Percentiles rank a stretch among this genome's conserved stretches.
Conservation (phyloP, 345 rosid species). For the Camelina hispida region DNA sequence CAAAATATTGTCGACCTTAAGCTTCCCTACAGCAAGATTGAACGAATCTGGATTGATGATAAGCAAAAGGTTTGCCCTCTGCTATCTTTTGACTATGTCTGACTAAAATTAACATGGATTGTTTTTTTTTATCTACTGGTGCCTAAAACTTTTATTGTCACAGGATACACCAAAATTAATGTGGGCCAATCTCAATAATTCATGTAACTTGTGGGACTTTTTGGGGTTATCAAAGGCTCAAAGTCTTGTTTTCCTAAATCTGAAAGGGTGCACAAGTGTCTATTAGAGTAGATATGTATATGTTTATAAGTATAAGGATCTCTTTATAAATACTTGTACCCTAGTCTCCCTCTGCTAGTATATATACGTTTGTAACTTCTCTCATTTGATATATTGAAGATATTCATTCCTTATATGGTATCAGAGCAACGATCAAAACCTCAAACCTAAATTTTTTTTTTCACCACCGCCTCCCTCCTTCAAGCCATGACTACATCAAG, state of each 20-base stretch:
- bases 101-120: background rate
- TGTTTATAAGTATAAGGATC: too few relatives aligned
- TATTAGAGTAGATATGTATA: too few relatives aligned
- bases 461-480: too few relatives aligned
- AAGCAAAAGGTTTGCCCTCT: conserved; percentile 12
- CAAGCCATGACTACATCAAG: too few relatives aligned
- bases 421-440: too few relatives aligned
- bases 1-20: conserved; percentile 37
- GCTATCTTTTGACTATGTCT: background rate
- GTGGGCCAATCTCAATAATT: conserved; percentile 25
- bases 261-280: conserved; percentile 35
- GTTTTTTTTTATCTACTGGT: background rate
- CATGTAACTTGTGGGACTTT: conserved; percentile 2
- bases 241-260: conserved; percentile 20
- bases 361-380: too few relatives aligned
- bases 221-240: conserved; percentile 31
- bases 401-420: too few relatives aligned
- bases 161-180: conserved; percentile 29
- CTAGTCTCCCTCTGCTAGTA: too few relatives aligned
- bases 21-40: conserved; percentile 26
- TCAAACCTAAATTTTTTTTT: too few relatives aligned
- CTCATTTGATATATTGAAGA: too few relatives aligned
- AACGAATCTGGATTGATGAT: conserved; percentile 32
- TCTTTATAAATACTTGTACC: too few relatives aligned
- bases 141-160: background rate